Base-by-base conservation (phyloP, 768 basidiomycete species). In the Sarcodon sp. region DNA sequence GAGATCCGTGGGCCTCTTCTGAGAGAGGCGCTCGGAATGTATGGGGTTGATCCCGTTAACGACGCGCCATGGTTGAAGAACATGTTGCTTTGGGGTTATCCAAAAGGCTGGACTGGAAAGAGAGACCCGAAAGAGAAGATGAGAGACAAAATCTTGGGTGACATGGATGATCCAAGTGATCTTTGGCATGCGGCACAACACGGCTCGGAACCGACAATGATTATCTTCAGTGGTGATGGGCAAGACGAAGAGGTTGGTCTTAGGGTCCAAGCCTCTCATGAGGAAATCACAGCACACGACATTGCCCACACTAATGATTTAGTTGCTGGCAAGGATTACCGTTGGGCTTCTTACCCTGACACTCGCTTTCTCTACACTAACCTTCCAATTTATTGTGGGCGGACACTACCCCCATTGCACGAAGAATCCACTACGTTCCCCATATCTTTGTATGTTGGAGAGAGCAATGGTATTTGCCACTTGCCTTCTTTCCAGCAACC, bases 61-160 rank as follows among this genome's bases (percentile, higher is more conserved):
- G 21, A 53, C 32, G 52, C 58, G 8, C 55, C 54, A 33, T 83
- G 81, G 79, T 67, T 86, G 37, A 66, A 57, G 39, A 77, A 77
- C 43, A 87, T 88, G 59, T 67, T 77, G 27, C 54, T 65, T 35
- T 86, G 83, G 83, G 86, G 86, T 0, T 88, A 87, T 57, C 86
- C 86, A n/a, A 71, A 69, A 11, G 86, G 86, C 0, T 88, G 83
- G 82, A 57, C 71, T 16, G 60, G 66, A 44, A 51, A 52, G 9
- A 53, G 47, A 45, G 77, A 87, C 57, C 86, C 85, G 6, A 69
- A 69, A 48, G 66, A 75, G 18, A 55, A 59, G 45, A 69, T 79
- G 45, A 65, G 65, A 50, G 59, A 61, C 35, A 67, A 69, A 27
- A 81, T 87, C 35, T 56, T 68, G 39, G 56, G 65, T 50, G 59